A percentile compares a stretch with the other conserved stretches of the same genome.
These are phyloP conservation scores for Pelargonium cotyledonis DNA, from an alignment of 441 rosid genomes.

Conservation along the genomic window DNA sequence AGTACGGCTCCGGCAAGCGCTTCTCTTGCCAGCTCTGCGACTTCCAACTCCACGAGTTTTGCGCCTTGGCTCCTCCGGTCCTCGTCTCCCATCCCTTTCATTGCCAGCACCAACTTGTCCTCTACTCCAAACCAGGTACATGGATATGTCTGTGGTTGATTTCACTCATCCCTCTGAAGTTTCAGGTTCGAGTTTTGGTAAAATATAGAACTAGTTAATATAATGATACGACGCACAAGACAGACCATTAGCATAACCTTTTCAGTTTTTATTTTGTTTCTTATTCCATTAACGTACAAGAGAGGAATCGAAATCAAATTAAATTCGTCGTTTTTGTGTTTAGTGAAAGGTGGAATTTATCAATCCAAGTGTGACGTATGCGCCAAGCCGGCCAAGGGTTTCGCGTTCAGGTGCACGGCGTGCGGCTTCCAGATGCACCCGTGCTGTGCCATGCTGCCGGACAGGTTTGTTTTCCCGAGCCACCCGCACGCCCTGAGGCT, in stretches of 20 bases:
- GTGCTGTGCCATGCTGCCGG: constrained; percentile 73
- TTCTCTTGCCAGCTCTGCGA: constrained; percentile 58
- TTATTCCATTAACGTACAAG: no score
- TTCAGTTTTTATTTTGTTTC: no score
- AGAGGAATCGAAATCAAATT: no score
- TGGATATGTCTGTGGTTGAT: no score
- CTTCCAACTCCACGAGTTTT: constrained; percentile 74
- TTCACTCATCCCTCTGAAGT: no score
- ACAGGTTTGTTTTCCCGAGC: constrained; percentile 40
- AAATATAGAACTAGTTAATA: no score
- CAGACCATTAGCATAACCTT: no score
- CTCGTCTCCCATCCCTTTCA: constrained; percentile 71
- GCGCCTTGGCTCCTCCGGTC: constrained; percentile 59
- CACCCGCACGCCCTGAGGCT: constrained; percentile 74
- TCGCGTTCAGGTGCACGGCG: constrained; percentile 57
- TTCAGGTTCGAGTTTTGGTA: no score
- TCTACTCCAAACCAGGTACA: constrained; percentile 71
- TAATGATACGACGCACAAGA: no score
- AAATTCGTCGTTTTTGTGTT: constrained; percentile 33
- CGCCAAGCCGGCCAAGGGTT: constrained; percentile 61
- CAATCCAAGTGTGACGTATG: constrained; percentile 76
- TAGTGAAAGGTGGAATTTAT: constrained; percentile 56
- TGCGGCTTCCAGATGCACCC: constrained; percentile 87
- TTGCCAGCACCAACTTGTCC: constrained; percentile 56
- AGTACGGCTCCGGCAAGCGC: constrained; percentile 70